Evolutionary conservation across 2,329 filamentous ascomycete genomes (phyloP).

Genomic region (Coleophoma crateriformis): DNA sequence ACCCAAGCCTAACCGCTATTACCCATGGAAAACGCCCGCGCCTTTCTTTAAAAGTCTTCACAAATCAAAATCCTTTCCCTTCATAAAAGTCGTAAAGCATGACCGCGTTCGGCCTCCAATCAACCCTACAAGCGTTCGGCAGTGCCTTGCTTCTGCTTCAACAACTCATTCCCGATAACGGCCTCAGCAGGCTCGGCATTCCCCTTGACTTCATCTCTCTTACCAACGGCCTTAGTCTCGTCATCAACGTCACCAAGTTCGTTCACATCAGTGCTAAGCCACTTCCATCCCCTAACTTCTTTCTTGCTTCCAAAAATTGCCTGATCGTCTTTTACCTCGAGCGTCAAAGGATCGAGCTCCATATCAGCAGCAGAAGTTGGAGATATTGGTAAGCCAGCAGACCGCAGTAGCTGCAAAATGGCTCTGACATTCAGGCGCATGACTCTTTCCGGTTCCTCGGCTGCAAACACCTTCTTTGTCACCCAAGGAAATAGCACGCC

Average conservation of each 20-base stretch:
- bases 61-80: too few species aligned
- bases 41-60: too few species aligned
- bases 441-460: conserved; percentile 51
- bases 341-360: conserved; percentile 25
- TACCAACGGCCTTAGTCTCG: conserved; percentile 5
- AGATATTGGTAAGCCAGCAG: conserved; percentile 41
- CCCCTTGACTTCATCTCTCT: neutral
- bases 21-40: too few species aligned
- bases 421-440: conserved; percentile 55
- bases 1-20: too few species aligned
- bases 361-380: conserved; percentile 35
- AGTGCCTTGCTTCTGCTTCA: conserved; percentile 6
- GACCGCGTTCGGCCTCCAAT: too few species aligned
- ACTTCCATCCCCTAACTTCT: conserved; percentile 23
- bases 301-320: conserved; percentile 17
- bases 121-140: conserved; percentile 3
- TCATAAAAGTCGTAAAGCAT: too few species aligned
- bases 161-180: conserved; percentile 17
- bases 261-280: conserved; percentile 16
- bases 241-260: conserved; percentile 13
- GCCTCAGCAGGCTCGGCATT: conserved; percentile 5
- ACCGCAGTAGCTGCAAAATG: conserved; percentile 48
- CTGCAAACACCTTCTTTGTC: conserved; percentile 51
- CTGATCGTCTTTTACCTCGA: conserved; percentile 14
- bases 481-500: conserved; percentile 75